Evolutionary conservation across 257 asterid species (phyloP), one percentile per base, ranked within the genome.

Genomic region (Prunella vulgaris): DNA sequence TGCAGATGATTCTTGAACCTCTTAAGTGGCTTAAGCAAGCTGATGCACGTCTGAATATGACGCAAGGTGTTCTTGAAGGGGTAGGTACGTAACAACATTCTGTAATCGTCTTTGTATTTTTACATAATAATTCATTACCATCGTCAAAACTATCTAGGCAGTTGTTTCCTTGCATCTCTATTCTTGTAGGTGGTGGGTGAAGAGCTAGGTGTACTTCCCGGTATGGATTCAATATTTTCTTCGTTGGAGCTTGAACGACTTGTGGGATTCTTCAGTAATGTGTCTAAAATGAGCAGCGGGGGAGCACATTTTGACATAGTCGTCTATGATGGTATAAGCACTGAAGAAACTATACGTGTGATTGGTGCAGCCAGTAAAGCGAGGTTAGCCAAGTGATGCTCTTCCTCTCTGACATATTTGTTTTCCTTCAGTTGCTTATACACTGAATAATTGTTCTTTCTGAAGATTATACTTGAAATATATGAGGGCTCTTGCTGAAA

Each of bases 41-140:
- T 25, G 99, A 93, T 83, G 87, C 87, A 4, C 93, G 82, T 54
- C 87, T 93, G 60, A 88, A 90, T 80, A 67, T 93, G 87, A 90
- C 99, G 25, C 99, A 93, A 81, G 99, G 96, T 79, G 88, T 92
- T 83, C 93, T 93, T 64, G 96, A 89, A 87, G 96, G 92, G 96
- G 99, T 93, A 81, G 96, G 95, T 87, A 83, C 73, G 92, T 87
- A 64, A 74, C 76, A 32, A 17, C 40, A 5, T 38, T 67, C 53
- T 12, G 24, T 25, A 18, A 7, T 15, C 14, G 1, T 28, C 24
- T 30, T 28, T 27, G 13, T 42, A 2, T 44, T 15, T 58, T 27
- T 60, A 14, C 52, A 21, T 40, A 5, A n/a, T 60, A 9, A 35
- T 51, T 63, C 27, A 22, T 75, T 53, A 27, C 60, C 64, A 7